phyloP scores from a whole-genome alignment of 257 asterid genomes.

The Plantago elongata region DNA sequence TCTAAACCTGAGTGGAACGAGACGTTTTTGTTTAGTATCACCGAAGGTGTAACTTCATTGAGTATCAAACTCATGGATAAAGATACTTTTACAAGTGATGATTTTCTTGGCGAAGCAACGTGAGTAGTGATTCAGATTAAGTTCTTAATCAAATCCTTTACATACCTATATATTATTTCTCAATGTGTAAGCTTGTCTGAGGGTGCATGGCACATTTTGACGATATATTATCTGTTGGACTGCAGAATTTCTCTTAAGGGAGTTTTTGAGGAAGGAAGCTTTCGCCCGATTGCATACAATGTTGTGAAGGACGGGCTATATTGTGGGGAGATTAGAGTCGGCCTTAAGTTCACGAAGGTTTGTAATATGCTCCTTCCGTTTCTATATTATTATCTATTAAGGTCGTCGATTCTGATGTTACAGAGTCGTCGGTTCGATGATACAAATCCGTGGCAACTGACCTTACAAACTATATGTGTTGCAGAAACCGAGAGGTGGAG shows the following conservation, averaged over 20 bases:
- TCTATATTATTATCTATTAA: neutral
- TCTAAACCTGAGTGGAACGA: slow-evolving; percentile 12
- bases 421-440: too few relatives aligned
- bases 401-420: too few relatives aligned
- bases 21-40: slow-evolving; percentile 1
- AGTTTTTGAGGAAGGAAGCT: slow-evolving; percentile 1
- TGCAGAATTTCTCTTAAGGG: slow-evolving; percentile 1
- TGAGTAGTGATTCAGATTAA: neutral
- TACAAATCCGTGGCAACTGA: too few relatives aligned
- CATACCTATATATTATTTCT: too few relatives aligned
- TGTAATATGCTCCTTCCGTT: too few relatives aligned
- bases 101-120: slow-evolving; percentile 1
- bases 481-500: slow-evolving; percentile 1
- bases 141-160: neutral
- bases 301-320: neutral
- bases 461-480: neutral
- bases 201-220: neutral
- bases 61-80: slow-evolving; percentile 8
- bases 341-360: slow-evolving; percentile 13
- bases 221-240: neutral
- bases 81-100: slow-evolving; percentile 1
- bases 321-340: slow-evolving; percentile 12
- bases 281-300: slow-evolving; percentile 1
- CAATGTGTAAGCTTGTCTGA: too few relatives aligned
- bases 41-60: neutral